Conservation (phyloP, 805 yeast genomes). For the Lipomyces mesembrius region DNA sequence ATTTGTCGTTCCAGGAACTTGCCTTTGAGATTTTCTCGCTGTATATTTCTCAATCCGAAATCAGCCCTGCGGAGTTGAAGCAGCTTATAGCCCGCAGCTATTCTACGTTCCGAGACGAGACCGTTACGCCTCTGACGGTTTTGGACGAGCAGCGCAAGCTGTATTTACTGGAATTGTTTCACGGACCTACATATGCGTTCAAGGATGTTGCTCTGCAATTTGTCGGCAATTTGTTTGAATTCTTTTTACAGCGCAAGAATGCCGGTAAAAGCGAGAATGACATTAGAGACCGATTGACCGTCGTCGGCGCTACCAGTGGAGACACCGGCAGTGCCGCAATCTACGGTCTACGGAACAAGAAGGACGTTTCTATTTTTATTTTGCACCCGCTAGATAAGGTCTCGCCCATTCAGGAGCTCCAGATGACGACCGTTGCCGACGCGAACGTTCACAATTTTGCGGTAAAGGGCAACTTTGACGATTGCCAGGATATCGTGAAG, state of each 20-base stretch:
- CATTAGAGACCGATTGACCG: slow-evolving; percentile 78
- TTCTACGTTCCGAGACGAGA: slow-evolving; percentile 83
- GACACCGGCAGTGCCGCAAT: slow-evolving; percentile 99
- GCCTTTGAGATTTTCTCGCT: slow-evolving; percentile 85
- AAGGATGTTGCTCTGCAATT: slow-evolving; percentile 98
- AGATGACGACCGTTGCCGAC: slow-evolving; percentile 96
- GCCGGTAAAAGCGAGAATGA: slow-evolving; percentile 49
- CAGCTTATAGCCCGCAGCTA: slow-evolving; percentile 71
- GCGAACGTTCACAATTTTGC: slow-evolving; percentile 92
- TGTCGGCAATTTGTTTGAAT: slow-evolving; percentile 96
- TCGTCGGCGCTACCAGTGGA: slow-evolving; percentile 98
- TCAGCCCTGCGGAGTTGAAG: slow-evolving; percentile 69
- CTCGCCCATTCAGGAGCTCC: slow-evolving; percentile 96
- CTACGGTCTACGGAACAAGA: slow-evolving; percentile 94
- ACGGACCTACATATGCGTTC: slow-evolving; percentile 99
- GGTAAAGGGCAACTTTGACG: slow-evolving; percentile 95
- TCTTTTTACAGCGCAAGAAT: slow-evolving; percentile 79
- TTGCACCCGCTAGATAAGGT: slow-evolving; percentile 96
- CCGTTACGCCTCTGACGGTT: slow-evolving; percentile 79
- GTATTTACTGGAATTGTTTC: slow-evolving; percentile 89
- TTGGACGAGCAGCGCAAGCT: slow-evolving; percentile 63
- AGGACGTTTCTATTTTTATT: slow-evolving; percentile 96
- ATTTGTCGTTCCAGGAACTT: slow-evolving; percentile 77
- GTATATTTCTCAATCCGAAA: slow-evolving; percentile 74
- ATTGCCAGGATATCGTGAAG: slow-evolving; percentile 96